Evolutionary conservation across 2,329 filamentous ascomycete species (phyloP), one percentile per base, ranked within the genome.

Genomic region (Colletotrichum tropicicola): DNA sequence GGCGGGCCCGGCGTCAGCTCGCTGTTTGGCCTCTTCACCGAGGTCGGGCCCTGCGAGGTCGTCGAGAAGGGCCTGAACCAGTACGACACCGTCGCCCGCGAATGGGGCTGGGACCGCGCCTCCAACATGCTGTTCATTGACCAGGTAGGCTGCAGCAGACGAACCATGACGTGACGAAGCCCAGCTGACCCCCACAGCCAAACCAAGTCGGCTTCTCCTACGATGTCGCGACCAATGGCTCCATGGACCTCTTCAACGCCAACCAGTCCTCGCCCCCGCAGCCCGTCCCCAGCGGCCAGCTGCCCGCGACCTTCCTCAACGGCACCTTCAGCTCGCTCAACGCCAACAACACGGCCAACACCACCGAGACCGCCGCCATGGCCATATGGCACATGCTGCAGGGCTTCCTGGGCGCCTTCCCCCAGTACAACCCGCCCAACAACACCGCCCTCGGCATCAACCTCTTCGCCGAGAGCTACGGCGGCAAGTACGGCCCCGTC

Each of bases 161-260:
- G 70, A 68, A 30, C 68, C 68, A 1, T 70, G 68, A 52, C 59
- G 68, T 6, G 70, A 68, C 49, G 69, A 69, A 66, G 68, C 66
- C 35, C 61, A 73, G 63, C 69, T 76, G 15, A 75, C 73, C 57
- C 6, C 70, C 3, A 4, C 72, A 93, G 85, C 89, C 89, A 23
- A 89, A 89, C 66, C 89, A 92, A 76, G 87, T 92, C 51, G 87
- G 88, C 25, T 89, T 91, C 68, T 91, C 89, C 2, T 89, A 87
- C 72, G 92, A 93, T 71, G 83, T 82, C 25, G 79, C 84, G 7
- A 87, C 84, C 8, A 89, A 92, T 70, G 85, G 85, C 15, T 89
- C 89, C 6, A 72, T 88, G 21, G 77, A 87, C 65, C 75, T 87
- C 39, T 68, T 82, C 32, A 78, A 77, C 3, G 75, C 74, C 37